Evolutionary conservation across 75 land plant species (phyloP).

Genomic region (Selaginella moellendorffii): DNA sequence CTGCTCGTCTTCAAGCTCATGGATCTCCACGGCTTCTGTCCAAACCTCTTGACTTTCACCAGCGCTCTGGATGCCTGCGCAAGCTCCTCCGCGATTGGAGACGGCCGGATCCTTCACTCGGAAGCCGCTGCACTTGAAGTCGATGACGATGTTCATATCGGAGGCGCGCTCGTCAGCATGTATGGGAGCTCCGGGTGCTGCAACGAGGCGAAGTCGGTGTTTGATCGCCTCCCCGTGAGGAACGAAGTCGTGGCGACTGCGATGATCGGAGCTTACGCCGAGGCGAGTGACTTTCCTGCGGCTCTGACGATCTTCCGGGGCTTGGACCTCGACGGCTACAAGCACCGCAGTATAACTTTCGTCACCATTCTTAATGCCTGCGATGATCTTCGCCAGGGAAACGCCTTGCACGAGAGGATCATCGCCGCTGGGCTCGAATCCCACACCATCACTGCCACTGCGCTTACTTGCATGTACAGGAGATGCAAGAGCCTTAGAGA

Average conservation of each 20-base stretch:
- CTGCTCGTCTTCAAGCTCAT: background rate
- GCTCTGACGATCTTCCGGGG: background rate
- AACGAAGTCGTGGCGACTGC: background rate
- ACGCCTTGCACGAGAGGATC: background rate
- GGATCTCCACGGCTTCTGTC: background rate
- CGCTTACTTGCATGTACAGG: constrained; percentile 3
- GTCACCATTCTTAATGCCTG: constrained; percentile 4
- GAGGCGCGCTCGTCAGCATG: background rate
- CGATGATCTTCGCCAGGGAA: background rate
- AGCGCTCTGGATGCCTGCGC: background rate
- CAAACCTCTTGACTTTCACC: background rate
- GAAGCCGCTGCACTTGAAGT: background rate
- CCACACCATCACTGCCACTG: background rate
- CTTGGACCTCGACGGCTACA: background rate
- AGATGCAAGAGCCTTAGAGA: constrained; percentile 2
- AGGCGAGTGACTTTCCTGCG: background rate
- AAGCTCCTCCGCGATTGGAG: background rate
- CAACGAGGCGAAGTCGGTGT: background rate
- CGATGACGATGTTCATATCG: background rate
- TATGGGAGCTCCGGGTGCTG: background rate
- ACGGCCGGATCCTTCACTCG: background rate
- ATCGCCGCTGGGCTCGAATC: background rate
- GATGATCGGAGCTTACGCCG: background rate
- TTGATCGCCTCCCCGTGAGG: background rate
- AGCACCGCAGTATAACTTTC: background rate